Conservation (phyloP, 2,329 filamentous ascomycete species). For the Pestalotiopsis sp. region DNA sequence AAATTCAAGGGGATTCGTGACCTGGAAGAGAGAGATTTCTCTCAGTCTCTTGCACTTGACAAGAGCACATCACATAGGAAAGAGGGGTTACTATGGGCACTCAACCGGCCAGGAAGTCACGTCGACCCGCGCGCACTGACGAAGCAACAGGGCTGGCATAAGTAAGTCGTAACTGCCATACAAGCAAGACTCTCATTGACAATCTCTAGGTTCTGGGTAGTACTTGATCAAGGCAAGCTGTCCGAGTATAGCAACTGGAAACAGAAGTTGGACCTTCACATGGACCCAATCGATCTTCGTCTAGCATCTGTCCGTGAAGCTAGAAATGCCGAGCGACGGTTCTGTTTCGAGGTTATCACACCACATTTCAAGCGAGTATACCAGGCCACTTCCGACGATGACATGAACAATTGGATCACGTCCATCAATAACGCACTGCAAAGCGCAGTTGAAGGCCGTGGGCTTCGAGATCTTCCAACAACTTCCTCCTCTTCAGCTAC, state of each 20-base stretch:
- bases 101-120: constrained; percentile 90
- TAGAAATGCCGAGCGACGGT: constrained; percentile 88
- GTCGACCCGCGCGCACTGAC: constrained; percentile 94
- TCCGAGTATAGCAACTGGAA: constrained; percentile 99
- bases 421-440: constrained; percentile 97
- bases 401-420: constrained; percentile 95
- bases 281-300: constrained; percentile 95
- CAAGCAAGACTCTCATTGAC: constrained; percentile 11
- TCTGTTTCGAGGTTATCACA: constrained; percentile 98
- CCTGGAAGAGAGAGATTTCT: constrained; percentile 79
- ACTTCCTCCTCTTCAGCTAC: constrained; percentile 38
- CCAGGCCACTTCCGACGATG: constrained; percentile 95
- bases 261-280: constrained; percentile 92
- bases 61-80: constrained; percentile 74
- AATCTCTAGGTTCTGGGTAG: constrained; percentile 85
- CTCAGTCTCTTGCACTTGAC: constrained; percentile 53
- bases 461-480: constrained; percentile 56
- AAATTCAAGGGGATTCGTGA: constrained; percentile 93
- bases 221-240: constrained; percentile 92
- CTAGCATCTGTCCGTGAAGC: constrained; percentile 97
- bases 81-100: constrained; percentile 91
- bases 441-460: constrained; percentile 86
- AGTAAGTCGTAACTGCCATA: constrained; percentile 62
- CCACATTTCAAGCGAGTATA: constrained; percentile 95
- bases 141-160: constrained; percentile 98